These are phyloP conservation scores for Skeletonema tropicum DNA, from an alignment of 108 stramenopile genomes.

Conservation along the genomic window DNA sequence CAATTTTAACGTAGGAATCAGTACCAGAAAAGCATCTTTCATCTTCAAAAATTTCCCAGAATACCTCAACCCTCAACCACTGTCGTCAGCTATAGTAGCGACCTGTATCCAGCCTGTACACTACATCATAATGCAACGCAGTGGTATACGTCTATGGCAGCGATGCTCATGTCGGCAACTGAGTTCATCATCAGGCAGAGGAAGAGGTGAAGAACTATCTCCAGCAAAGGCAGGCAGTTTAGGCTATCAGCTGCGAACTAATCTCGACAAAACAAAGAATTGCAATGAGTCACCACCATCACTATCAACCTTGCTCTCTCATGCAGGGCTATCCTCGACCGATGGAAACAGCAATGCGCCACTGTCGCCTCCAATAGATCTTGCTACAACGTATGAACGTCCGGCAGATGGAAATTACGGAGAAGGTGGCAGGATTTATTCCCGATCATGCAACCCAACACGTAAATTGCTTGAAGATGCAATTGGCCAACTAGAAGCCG, in stretches of 20 bases:
- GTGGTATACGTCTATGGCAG: neutral
- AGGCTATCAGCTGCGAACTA: conserved; percentile 14
- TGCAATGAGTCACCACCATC: conserved; percentile 7
- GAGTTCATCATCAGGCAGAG: neutral
- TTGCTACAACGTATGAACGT: conserved; percentile 81
- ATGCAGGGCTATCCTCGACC: conserved; percentile 58
- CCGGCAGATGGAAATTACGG: conserved; percentile 72
- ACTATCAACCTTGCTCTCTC: conserved; percentile 56
- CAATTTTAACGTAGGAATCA: too few species aligned
- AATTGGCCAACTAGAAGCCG: conserved; percentile 61
- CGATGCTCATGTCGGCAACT: neutral
- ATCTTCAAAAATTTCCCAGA: too few species aligned
- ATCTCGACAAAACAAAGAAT: conserved; percentile 6
- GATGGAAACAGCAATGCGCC: conserved; percentile 51
- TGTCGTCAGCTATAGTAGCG: too few species aligned
- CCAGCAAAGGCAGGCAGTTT: conserved; percentile 25
- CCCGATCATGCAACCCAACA: conserved; percentile 83
- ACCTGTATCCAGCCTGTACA: too few species aligned
- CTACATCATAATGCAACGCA: neutral
- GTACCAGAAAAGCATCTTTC: too few species aligned
- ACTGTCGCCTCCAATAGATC: conserved; percentile 74
- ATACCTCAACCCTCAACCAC: too few species aligned
- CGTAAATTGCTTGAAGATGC: conserved; percentile 66
- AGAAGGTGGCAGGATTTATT: conserved; percentile 61
- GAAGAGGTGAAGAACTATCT: neutral